Base-by-base conservation (phyloP, 2,329 filamentous ascomycete species). In the Ophiostoma sp. region DNA sequence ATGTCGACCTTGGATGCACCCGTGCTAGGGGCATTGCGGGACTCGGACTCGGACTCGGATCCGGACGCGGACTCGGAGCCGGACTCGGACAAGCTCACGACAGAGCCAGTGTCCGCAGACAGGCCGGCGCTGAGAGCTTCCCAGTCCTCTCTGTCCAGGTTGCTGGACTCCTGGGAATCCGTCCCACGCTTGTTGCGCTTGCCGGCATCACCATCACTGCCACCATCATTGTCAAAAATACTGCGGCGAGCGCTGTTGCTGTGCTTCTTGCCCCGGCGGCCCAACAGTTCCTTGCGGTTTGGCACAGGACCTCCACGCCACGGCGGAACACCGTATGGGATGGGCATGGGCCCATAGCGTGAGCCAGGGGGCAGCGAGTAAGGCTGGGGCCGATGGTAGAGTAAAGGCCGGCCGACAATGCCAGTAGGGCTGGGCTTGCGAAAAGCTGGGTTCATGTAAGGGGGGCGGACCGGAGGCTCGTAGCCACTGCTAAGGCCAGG, bases 351-450 rank as follows among this genome's bases (percentile, higher is more conserved):
- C 1, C 23, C 20, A 27, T 36, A 62, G 11, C 60, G 67, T 36
- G 67, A 67, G 11, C 62, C 67, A 8, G 44, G 27, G 33, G 44
- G 67, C 44, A 68, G 31, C 41, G 33, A 27, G 67, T 71, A 71
- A 5, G 67, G 69, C 33, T 67, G 69, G 4, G 17, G 3, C 17
- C 67, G 60, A 4, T 48, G 44, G 67, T 33, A 54, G 8, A 66
- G n/a, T 33, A 33, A n/a, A 10, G 66, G 41, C 10, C 66, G 54
- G 15, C 20, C 31, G 17, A 60, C 36, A 20, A 20, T 23, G 20
- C 62, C 64, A 54, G 36, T 10, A 3, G 48, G 64, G 10, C 48
- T 35, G 10, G 36, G 52, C 64, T 48, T 54, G 68, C 39, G 48
- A 35, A n/a, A 31, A 36, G 36, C 10, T 1, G 33, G 64, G 8